phyloP scores from a whole-genome alignment of 768 basidiomycete species.

The Cystobasidium tubakii region DNA sequence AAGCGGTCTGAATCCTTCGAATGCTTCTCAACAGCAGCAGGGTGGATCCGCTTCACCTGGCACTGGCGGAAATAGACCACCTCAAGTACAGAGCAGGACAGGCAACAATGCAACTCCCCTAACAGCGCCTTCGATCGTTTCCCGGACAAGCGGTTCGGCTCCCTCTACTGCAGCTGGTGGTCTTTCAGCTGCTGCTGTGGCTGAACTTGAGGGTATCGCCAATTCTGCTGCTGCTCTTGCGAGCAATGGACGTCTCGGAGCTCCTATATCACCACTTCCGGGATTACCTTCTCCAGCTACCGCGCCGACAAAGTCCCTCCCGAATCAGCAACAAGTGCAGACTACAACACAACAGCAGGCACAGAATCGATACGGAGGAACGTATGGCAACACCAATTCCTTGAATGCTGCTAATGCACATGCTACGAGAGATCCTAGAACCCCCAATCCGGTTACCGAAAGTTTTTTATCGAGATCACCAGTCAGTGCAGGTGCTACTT shows the following conservation, averaged over 20 bases:
- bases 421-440: constrained; percentile 6
- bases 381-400: neutral
- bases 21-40: neutral
- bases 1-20: neutral
- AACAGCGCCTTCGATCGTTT: constrained; percentile 5
- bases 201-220: neutral
- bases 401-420: neutral
- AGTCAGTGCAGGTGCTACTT: constrained; percentile 1
- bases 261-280: neutral
- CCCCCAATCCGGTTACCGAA: constrained; percentile 6
- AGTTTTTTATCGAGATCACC: constrained; percentile 8
- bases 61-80: neutral
- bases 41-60: neutral
- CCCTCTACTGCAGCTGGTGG: neutral
- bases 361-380: neutral
- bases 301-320: neutral
- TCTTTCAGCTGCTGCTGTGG: neutral
- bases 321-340: neutral
- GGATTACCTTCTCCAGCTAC: neutral
- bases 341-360: neutral
- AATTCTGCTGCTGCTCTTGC: neutral
- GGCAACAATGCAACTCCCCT: constrained; percentile 6
- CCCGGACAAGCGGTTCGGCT: neutral
- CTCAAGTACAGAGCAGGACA: neutral
- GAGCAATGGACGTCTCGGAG: neutral